phyloP scores from a whole-genome alignment of 176 grass and related monocot genomes.

The Zoysia japonica region DNA sequence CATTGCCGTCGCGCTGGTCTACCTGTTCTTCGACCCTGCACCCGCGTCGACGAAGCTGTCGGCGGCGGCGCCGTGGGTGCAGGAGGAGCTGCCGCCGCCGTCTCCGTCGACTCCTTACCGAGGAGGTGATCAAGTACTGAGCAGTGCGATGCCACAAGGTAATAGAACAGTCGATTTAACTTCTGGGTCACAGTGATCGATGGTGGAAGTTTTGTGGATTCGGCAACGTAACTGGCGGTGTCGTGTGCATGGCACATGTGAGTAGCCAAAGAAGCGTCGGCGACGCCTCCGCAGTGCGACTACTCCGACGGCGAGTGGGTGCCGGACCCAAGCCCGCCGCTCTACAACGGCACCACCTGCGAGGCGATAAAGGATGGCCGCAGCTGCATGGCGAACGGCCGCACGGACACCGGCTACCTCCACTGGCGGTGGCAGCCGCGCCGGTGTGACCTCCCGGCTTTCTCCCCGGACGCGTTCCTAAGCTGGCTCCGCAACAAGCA shows the following conservation, averaged over 20 bases:
- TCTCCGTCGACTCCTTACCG: neutral
- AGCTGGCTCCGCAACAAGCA: constrained; percentile 52
- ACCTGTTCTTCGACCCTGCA: constrained; percentile 50
- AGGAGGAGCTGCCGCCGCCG: neutral
- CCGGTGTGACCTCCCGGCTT: constrained; percentile 56
- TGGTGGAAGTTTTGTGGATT: no score
- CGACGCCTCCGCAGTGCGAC: constrained; percentile 40
- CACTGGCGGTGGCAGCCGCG: constrained; percentile 74
- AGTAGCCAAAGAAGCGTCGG: neutral
- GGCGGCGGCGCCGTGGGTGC: neutral
- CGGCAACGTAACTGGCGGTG: no score
- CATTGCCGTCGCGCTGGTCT: constrained; percentile 57
- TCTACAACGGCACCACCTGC: constrained; percentile 67
- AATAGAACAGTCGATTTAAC: neutral
- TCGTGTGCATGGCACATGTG: no score
- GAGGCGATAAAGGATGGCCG: constrained; percentile 75
- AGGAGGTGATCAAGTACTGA: neutral
- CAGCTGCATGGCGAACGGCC: constrained; percentile 84
- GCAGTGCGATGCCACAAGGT: neutral
- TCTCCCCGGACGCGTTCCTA: constrained; percentile 63
- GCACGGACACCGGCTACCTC: constrained; percentile 74
- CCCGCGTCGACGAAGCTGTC: neutral
- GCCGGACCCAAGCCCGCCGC: constrained; percentile 40
- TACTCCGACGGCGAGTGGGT: constrained; percentile 73
- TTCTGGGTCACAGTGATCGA: neutral